Evolutionary conservation across 768 basidiomycete genomes (phyloP).

Genomic region (Megacollybia marginata): DNA sequence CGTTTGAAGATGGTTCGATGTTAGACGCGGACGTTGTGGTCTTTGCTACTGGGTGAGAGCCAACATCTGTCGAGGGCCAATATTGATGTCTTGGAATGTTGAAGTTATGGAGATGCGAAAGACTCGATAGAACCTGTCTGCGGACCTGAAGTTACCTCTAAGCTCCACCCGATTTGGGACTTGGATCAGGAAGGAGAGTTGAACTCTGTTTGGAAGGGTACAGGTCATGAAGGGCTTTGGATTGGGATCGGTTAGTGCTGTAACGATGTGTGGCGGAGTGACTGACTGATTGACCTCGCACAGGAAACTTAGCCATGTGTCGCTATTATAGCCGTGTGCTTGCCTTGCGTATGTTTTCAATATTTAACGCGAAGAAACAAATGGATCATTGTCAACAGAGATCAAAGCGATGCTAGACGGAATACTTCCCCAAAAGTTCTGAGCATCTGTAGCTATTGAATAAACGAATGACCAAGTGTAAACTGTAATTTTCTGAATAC

Average conservation of each 20-base stretch:
- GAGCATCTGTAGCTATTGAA: too few species aligned
- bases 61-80: background rate
- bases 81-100: background rate
- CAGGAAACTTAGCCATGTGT: too few species aligned
- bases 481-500: too few species aligned
- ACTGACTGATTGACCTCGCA: too few species aligned
- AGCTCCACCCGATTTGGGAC: constrained; percentile 52
- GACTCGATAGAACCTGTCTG: background rate
- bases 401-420: too few species aligned
- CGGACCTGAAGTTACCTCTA: background rate
- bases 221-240: constrained; percentile 50
- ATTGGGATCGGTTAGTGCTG: constrained; percentile 42
- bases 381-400: too few species aligned
- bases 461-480: too few species aligned
- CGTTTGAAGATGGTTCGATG: constrained; percentile 40
- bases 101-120: background rate
- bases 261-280: too few species aligned
- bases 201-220: constrained; percentile 40
- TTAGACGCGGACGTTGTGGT: constrained; percentile 48
- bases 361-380: too few species aligned
- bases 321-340: too few species aligned
- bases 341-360: too few species aligned
- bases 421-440: too few species aligned
- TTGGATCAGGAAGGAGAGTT: constrained; percentile 60
- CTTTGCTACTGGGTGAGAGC: constrained; percentile 47